Conservation (phyloP, 2,329 filamentous ascomycete genomes). For the Aspergillus persii region DNA sequence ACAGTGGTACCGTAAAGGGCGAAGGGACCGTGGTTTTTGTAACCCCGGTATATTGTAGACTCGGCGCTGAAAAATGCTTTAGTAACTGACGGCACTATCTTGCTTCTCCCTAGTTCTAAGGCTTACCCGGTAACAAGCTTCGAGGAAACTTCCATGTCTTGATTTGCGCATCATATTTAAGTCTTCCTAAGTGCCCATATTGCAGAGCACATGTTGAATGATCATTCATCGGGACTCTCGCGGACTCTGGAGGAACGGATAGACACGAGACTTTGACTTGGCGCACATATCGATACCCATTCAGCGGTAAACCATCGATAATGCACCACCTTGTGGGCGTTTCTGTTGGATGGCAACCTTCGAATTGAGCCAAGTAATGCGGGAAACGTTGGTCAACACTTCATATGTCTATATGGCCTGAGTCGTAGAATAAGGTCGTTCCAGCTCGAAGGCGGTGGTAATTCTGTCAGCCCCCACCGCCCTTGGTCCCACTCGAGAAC, state of each 20-base stretch:
- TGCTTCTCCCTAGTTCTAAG: background rate
- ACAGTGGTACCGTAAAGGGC: conserved; percentile 14
- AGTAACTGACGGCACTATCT: background rate
- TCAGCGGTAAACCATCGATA: background rate
- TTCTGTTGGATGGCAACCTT: background rate
- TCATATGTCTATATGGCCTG: background rate
- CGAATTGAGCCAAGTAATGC: background rate
- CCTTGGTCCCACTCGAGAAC: background rate
- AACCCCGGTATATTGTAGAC: conserved; percentile 31
- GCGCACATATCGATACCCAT: conserved; percentile 30
- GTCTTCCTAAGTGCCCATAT: conserved; percentile 57
- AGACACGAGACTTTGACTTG: conserved; percentile 20
- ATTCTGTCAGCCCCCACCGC: background rate
- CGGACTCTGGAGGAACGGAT: conserved; percentile 27
- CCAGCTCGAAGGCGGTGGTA: too few species aligned
- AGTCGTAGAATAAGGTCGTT: too few species aligned
- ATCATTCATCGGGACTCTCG: conserved; percentile 58
- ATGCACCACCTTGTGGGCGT: background rate
- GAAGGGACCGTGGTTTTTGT: conserved; percentile 28
- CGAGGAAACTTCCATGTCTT: conserved; percentile 51
- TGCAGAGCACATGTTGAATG: conserved; percentile 48
- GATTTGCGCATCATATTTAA: conserved; percentile 49
- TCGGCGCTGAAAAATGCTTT: conserved; percentile 15
- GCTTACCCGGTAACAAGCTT: conserved; percentile 29
- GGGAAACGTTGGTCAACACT: background rate